phyloP scores from a whole-genome alignment of 169 alveolate species.

The Plasmodium falciparum region DNA sequence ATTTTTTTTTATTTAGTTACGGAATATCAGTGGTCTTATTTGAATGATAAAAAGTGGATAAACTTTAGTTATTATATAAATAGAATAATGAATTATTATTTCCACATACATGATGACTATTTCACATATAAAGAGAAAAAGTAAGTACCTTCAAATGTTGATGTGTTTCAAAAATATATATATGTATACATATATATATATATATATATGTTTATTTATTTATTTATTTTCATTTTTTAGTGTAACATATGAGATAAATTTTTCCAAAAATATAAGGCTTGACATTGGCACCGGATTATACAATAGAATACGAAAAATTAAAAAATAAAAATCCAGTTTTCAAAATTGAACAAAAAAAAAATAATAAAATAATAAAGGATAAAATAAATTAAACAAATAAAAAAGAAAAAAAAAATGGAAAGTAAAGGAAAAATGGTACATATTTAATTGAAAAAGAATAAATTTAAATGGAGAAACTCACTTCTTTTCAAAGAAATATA shows the following conservation, averaged over 20 bases:
- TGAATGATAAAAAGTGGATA: conserved; percentile 71
- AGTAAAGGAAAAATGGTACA: background rate
- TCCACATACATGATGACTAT: conserved; percentile 64
- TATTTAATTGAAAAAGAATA: background rate
- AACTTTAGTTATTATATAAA: conserved; percentile 45
- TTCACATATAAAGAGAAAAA: conserved; percentile 73
- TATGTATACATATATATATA: conserved; percentile 3
- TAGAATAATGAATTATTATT: conserved; percentile 71
- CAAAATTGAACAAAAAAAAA: conserved; percentile 17
- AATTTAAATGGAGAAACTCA: background rate
- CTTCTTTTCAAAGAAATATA: background rate
- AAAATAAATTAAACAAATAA: conserved; percentile 1
- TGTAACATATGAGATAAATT: conserved; percentile 57
- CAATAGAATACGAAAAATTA: conserved; percentile 51
- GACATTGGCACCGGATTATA: conserved; percentile 62
- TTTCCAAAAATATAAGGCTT: conserved; percentile 50
- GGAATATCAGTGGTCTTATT: conserved; percentile 77
- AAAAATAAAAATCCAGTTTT: conserved; percentile 18
- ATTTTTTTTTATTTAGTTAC: conserved; percentile 26
- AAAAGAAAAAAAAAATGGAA: background rate
- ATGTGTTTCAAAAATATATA: background rate
- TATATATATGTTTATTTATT: background rate
- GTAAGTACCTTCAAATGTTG: conserved; percentile 18
- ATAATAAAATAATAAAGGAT: background rate
- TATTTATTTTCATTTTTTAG: conserved; percentile 20